Evolutionary conservation across 2,329 filamentous ascomycete species (phyloP).

Genomic region (Beauveria sp.): DNA sequence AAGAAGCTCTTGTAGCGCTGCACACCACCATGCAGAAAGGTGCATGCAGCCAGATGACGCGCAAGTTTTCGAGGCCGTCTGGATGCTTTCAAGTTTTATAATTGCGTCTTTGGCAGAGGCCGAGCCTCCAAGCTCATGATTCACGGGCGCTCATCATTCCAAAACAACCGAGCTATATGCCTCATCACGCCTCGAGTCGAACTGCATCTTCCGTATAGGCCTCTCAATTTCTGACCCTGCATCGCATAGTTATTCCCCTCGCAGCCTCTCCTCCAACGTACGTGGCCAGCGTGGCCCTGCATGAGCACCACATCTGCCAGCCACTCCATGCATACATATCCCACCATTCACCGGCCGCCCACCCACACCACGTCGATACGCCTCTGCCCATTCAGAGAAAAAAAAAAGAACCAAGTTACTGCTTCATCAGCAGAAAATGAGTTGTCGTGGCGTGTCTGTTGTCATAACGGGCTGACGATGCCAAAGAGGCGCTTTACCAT

Average conservation of each 20-base stretch:
- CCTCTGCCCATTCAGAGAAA: neutral
- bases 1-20: neutral
- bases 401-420: neutral
- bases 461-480: too few species aligned
- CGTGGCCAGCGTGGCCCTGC: constrained; percentile 10
- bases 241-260: neutral
- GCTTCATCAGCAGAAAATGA: neutral
- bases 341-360: neutral
- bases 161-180: too few species aligned
- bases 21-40: neutral
- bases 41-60: neutral
- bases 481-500: too few species aligned
- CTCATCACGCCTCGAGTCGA: too few species aligned
- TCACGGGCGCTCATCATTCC: too few species aligned
- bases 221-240: too few species aligned
- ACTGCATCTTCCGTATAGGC: too few species aligned
- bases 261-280: neutral
- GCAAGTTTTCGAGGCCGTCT: too few species aligned
- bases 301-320: constrained; percentile 8
- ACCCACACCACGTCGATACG: neutral
- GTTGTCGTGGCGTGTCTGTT: too few species aligned
- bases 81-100: neutral
- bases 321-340: neutral
- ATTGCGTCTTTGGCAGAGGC: too few species aligned
- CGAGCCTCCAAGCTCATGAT: too few species aligned